Base-by-base conservation (phyloP, 2,329 filamentous ascomycete species). In the Coccinonectria pachysandricola region DNA sequence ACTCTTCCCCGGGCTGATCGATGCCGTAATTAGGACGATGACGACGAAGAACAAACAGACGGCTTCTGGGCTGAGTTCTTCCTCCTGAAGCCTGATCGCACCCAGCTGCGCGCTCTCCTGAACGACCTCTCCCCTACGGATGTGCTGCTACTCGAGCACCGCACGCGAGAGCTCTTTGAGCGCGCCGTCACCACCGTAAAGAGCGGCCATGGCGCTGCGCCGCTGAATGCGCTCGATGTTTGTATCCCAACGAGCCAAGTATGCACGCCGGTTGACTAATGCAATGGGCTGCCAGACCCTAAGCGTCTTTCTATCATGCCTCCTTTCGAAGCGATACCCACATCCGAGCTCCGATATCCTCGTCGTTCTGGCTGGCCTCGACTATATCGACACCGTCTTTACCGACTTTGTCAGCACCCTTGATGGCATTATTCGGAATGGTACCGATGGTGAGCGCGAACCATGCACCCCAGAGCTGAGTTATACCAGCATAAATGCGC, bases 21-120 rank as follows among this genome's bases (percentile, higher is more conserved):
- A 37, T 23, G 26, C 28, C 26, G 28, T 19, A 28, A 37, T 52
- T 38, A 81, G 59, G 73, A 79, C 38, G 70, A 75, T 28, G 69
- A 80, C 34, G 70, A 75, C 32, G 56, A 63, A 26, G 79, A 86
- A 15, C 79, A 79, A 36, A 72, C 83, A 1, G 85, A 94, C 34
- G 88, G 86, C 21, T 98, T 95, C 60, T 98, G 91, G 91, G 71
- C 75, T 40, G 91, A 95, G 57, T 86, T 98, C 59, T 98, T 98
- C 54, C 69, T 98, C 19, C 66, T 95, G 32, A 77, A 76, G 37
- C 87, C 88, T 12, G 85, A 95, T 50, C 68, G 73, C 28, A 53
- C 64, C 4, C 70, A 75, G 24, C 61, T 98, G 38, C 71, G 74
- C 50, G 62, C 60, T 25, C 69, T 86, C 24, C 62, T 98, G 35